Evolutionary conservation across 768 basidiomycete species (phyloP), one percentile per base, ranked within the genome.

Genomic region (Tremella fuciformis): DNA sequence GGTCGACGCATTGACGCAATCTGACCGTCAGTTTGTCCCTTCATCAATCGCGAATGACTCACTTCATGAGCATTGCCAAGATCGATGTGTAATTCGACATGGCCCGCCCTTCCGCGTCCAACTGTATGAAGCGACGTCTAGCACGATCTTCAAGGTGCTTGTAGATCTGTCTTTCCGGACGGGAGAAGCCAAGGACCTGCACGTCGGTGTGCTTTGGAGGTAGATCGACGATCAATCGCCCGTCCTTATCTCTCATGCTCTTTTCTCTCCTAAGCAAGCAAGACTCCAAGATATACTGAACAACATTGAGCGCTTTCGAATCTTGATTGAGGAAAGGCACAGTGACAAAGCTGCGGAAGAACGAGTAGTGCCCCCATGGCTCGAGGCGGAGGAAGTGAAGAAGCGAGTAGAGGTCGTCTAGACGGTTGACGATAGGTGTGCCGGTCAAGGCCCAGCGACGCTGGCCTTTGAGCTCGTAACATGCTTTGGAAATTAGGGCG

Each of bases 51-150:
- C 22, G 7, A 8, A 4, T 7, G 38, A 77, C 83, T 22, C 55
- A 91, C 91, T 86, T 84, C 89, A 94, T 94, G 26, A 97, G 81
- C 88, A 94, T 91, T 13, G 92, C 90, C 67, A 97, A 82, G 58
- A 80, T 79, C 29, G 76, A 77, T 0, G 78, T 78, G 56, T 78
- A 77, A 54, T 79, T 75, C 6, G 72, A 92, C 90, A 74, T 89
- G 85, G 18, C 88, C 87, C 74, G 88, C 87, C 92, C 91, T 73
- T 87, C 87, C 2, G 85, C 86, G 62, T 85, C 86, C 18, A 93
- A 80, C 55, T 83, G 83, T 53, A 91, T 86, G 71, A 91, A 97
- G 62, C 86, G 84, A 44, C 80, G 80, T 77, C 91, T 94, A 1
- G 85, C 90, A 40, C 86, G 83, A 54, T 80, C 77, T 75, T 89